Evolutionary conservation across 169 alveolate species (phyloP).

Genomic region (Cryptosporidium xiaoi): DNA sequence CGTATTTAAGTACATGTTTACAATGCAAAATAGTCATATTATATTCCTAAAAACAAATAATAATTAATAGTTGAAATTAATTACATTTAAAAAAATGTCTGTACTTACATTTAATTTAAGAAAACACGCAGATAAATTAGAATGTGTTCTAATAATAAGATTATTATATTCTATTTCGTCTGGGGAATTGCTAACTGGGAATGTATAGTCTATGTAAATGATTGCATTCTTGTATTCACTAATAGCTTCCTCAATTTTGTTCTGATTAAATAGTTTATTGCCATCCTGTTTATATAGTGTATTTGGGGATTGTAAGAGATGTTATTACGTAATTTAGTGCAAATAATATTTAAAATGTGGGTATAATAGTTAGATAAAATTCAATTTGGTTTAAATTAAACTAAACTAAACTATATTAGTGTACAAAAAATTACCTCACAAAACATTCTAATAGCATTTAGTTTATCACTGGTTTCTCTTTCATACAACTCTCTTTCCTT

Average conservation of each 20-base stretch:
- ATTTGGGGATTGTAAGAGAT: not conserved
- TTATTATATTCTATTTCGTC: conserved; percentile 36
- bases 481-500: conserved; percentile 71
- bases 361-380: too few species aligned
- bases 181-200: conserved; percentile 23
- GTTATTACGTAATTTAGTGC: too few species aligned
- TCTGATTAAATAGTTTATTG: conserved; percentile 10
- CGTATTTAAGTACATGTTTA: conserved; percentile 39
- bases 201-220: conserved; percentile 63
- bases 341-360: too few species aligned
- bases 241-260: conserved; percentile 50
- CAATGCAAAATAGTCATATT: conserved; percentile 49
- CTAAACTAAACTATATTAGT: not conserved
- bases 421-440: conserved; percentile 38
- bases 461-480: conserved; percentile 45
- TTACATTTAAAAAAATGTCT: not conserved
- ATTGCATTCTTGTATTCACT: conserved; percentile 63
- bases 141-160: conserved; percentile 23
- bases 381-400: not conserved
- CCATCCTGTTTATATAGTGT: conserved; percentile 43
- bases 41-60: conserved; percentile 14
- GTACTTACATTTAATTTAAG: conserved; percentile 42
- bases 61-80: not conserved
- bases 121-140: conserved; percentile 55
- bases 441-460: conserved; percentile 47